These are phyloP conservation scores for Cercospora brassicicola DNA, from an alignment of 2,329 filamentous ascomycete genomes.

Conservation along the genomic window DNA sequence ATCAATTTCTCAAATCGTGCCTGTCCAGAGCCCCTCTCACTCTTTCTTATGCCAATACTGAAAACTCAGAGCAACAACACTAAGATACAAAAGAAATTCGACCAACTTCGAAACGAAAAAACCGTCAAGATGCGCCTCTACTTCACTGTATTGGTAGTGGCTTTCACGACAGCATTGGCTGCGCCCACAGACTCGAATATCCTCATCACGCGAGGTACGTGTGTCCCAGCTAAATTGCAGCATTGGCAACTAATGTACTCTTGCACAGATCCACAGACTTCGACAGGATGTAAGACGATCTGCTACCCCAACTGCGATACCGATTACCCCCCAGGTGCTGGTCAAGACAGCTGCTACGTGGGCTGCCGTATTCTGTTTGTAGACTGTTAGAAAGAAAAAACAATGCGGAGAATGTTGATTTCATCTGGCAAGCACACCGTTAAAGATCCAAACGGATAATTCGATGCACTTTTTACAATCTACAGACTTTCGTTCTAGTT, in stretches of 20 bases:
- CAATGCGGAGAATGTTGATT: neutral
- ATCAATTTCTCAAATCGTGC: neutral
- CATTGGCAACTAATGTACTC: neutral
- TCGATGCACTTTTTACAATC: neutral
- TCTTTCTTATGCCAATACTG: no score
- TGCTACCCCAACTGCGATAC: neutral
- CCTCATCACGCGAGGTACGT: neutral
- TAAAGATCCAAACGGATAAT: neutral
- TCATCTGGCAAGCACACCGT: neutral
- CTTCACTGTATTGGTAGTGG: neutral
- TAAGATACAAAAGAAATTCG: neutral
- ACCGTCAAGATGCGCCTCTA: neutral
- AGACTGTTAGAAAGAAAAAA: neutral
- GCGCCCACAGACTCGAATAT: neutral
- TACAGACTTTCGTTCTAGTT: no score
- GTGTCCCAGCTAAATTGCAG: neutral
- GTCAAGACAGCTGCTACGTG: neutral
- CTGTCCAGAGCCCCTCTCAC: no score
- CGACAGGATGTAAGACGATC: neutral
- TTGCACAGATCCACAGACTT: neutral
- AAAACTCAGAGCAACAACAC: neutral
- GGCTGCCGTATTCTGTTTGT: neutral
- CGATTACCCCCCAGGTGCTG: neutral
- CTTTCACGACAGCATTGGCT: neutral
- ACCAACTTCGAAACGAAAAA: neutral